Conservation (phyloP, 257 asterid genomes). For the Paraleonurus japonicus region DNA sequence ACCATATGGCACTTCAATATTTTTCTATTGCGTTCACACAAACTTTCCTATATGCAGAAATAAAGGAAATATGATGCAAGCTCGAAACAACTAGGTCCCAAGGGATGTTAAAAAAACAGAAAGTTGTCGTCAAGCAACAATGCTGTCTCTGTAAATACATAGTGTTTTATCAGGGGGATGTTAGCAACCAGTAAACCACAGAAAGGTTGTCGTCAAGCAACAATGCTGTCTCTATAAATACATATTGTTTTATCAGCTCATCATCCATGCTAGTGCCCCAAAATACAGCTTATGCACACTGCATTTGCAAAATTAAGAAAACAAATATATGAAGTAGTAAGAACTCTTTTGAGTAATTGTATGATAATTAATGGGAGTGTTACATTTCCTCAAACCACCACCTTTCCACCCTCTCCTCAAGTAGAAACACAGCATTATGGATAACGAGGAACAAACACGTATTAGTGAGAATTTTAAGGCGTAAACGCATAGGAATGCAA, state of each 20-base stretch:
- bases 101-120: not conserved
- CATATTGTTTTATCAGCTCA: not conserved
- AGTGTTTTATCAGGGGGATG: not conserved
- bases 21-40: not conserved
- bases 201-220: not conserved
- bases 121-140: not conserved
- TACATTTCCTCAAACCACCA: not conserved
- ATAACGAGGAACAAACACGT: not conserved
- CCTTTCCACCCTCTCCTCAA: not conserved
- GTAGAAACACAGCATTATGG: not conserved
- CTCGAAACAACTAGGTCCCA: constrained; percentile 8
- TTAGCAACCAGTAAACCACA: not conserved
- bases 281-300: constrained; percentile 4
- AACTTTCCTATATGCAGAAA: not conserved
- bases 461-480: not conserved
- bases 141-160: not conserved
- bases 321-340: not conserved
- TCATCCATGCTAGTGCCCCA: not conserved
- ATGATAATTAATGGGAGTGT: not conserved
- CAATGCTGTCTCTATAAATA: not conserved
- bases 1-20: not conserved
- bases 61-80: constrained; percentile 12
- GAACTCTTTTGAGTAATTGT: not conserved
- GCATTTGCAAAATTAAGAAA: constrained; percentile 7
- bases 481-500: not conserved